Conservation (phyloP, 306 rosid genomes). For the Castanea mollissima region DNA sequence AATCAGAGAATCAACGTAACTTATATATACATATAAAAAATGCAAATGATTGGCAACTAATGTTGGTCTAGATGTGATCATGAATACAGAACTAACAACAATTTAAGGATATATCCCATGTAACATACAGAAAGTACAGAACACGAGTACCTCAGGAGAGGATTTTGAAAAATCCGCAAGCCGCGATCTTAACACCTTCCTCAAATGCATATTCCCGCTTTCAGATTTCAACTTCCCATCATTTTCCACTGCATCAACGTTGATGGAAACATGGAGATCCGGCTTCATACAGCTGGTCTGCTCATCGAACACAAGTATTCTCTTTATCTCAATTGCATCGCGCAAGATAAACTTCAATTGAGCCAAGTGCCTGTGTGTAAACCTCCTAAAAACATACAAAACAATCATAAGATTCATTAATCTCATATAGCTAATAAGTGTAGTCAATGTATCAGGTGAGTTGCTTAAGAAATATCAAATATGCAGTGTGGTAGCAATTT, state of each 20-base stretch:
- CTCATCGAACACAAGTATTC: slow-evolving; percentile 45
- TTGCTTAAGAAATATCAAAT: no score
- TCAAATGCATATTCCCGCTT: slow-evolving; percentile 33
- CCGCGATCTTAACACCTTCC: slow-evolving; percentile 43
- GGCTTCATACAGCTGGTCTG: slow-evolving; percentile 66
- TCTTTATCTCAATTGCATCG: slow-evolving; percentile 62
- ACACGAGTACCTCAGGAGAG: slow-evolving; percentile 53
- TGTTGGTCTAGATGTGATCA: background rate
- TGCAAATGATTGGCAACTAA: background rate
- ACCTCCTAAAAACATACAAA: slow-evolving; percentile 56
- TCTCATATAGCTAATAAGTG: background rate
- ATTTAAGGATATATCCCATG: background rate
- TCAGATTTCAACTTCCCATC: slow-evolving; percentile 27
- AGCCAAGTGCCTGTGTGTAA: slow-evolving; percentile 65
- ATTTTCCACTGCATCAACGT: slow-evolving; percentile 31
- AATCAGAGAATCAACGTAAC: background rate
- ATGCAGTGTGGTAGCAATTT: no score
- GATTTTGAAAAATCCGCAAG: slow-evolving; percentile 50
- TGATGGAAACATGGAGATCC: slow-evolving; percentile 58
- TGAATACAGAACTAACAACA: background rate
- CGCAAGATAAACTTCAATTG: slow-evolving; percentile 69
- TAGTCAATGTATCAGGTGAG: background rate
- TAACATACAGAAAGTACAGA: background rate
- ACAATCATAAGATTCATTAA: background rate
- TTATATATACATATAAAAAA: background rate